phyloP scores from a whole-genome alignment of 2,329 filamentous ascomycete genomes.

The Colletotrichum scovillei region DNA sequence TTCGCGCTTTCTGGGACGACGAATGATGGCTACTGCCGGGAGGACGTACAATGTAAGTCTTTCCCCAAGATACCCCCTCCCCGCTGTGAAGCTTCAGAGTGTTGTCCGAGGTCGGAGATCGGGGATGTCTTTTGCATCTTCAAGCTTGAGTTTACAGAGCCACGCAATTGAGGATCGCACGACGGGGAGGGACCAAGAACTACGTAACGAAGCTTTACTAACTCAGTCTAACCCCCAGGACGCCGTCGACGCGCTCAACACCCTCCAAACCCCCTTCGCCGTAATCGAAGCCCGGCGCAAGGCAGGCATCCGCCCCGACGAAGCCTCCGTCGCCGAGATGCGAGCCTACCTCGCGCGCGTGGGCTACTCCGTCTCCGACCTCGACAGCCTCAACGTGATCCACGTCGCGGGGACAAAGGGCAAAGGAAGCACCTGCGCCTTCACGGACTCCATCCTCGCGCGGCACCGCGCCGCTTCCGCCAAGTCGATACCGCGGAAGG shows the following conservation, averaged over 20 bases:
- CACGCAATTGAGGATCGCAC: not conserved
- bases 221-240: slow-evolving; percentile 67
- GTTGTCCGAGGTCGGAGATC: slow-evolving; percentile 7
- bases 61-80: too few species aligned
- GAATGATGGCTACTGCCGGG: slow-evolving; percentile 26
- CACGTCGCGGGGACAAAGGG: slow-evolving; percentile 96
- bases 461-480: slow-evolving; percentile 31
- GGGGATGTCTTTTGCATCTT: not conserved
- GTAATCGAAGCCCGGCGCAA: slow-evolving; percentile 83
- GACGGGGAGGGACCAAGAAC: not conserved
- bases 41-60: slow-evolving; percentile 34
- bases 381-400: slow-evolving; percentile 64
- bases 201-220: not conserved
- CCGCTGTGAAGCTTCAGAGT: not conserved
- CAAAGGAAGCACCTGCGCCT: slow-evolving; percentile 90
- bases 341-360: slow-evolving; percentile 72
- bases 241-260: slow-evolving; percentile 87
- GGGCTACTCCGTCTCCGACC: slow-evolving; percentile 43
- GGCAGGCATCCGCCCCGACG: slow-evolving; percentile 77
- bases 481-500: slow-evolving; percentile 45
- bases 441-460: slow-evolving; percentile 79
- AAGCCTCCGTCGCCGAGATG: slow-evolving; percentile 74
- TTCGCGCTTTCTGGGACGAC: slow-evolving; percentile 1
- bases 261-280: slow-evolving; percentile 88
- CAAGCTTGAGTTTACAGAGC: not conserved